Percentiles rank a stretch among this genome's conserved stretches.
phyloP scores from a whole-genome alignment of 2,329 filamentous ascomycete genomes.

The Penicillium sp. region DNA sequence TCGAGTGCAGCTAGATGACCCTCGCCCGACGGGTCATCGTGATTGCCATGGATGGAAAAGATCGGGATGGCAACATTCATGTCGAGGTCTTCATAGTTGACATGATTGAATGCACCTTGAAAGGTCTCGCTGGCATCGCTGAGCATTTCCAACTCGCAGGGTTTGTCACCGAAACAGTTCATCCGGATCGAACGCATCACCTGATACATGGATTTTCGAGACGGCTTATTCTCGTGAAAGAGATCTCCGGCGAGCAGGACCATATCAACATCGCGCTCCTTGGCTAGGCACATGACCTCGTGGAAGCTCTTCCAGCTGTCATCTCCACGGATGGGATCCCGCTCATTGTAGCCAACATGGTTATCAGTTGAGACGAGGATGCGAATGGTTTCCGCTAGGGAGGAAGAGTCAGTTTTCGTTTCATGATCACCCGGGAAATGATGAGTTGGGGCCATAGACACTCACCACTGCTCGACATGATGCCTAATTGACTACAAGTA shows the following conservation, averaged over 20 bases:
- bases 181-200: slow-evolving; percentile 93
- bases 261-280: slow-evolving; percentile 93
- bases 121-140: slow-evolving; percentile 93
- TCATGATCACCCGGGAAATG: not conserved
- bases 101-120: slow-evolving; percentile 85
- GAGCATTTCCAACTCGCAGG: slow-evolving; percentile 91
- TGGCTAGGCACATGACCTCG: slow-evolving; percentile 89
- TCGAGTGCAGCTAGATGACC: slow-evolving; percentile 91
- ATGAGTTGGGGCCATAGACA: not conserved
- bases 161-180: slow-evolving; percentile 94
- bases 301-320: slow-evolving; percentile 98
- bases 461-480: slow-evolving; percentile 33
- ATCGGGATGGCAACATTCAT: slow-evolving; percentile 98
- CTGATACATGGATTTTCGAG: slow-evolving; percentile 92
- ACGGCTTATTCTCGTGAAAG: slow-evolving; percentile 98
- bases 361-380: slow-evolving; percentile 95
- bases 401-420: not conserved
- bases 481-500: not conserved
- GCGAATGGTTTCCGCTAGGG: slow-evolving; percentile 81
- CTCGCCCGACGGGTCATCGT: slow-evolving; percentile 97
- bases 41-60: slow-evolving; percentile 98
- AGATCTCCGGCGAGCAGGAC: slow-evolving; percentile 91
- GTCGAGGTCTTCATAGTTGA: slow-evolving; percentile 97
- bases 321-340: slow-evolving; percentile 90
- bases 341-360: slow-evolving; percentile 95